Evolutionary conservation across 148 eudicot species (phyloP).

Genomic region (Vaccinium darrowii): DNA sequence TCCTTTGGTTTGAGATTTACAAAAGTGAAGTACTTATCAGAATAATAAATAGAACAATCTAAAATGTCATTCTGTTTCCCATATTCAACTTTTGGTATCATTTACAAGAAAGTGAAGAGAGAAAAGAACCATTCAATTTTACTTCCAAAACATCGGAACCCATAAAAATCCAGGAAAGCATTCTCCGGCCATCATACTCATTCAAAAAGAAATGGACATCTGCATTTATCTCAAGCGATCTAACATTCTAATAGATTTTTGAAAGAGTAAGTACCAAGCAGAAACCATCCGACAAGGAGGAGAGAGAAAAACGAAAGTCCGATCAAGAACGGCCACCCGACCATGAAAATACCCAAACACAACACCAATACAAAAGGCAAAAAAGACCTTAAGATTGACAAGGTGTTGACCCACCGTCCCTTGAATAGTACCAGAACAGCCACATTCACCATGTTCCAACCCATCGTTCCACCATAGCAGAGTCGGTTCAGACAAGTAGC

Average conservation of each 20-base stretch:
- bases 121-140: neutral
- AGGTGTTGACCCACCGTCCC: conserved; percentile 68
- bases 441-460: conserved; percentile 81
- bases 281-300: conserved; percentile 57
- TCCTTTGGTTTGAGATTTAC: too few relatives aligned
- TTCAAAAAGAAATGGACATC: neutral
- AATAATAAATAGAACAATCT: neutral
- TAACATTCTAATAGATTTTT: conserved; percentile 49
- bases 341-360: conserved; percentile 66
- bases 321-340: conserved; percentile 82
- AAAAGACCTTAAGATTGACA: conserved; percentile 61
- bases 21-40: neutral
- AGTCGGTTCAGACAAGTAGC: conserved; percentile 78
- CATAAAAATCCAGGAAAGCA: neutral
- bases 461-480: conserved; percentile 72
- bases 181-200: neutral
- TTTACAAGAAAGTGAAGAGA: neutral
- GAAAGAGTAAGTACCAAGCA: conserved; percentile 47
- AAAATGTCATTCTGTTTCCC: neutral
- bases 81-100: neutral
- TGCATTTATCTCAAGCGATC: neutral
- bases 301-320: conserved; percentile 49
- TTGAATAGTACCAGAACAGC: conserved; percentile 58
- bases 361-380: conserved; percentile 59
- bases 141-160: neutral